Evolutionary conservation across 2,329 filamentous ascomycete species (phyloP).

Genomic region (Paraphoma sp.): DNA sequence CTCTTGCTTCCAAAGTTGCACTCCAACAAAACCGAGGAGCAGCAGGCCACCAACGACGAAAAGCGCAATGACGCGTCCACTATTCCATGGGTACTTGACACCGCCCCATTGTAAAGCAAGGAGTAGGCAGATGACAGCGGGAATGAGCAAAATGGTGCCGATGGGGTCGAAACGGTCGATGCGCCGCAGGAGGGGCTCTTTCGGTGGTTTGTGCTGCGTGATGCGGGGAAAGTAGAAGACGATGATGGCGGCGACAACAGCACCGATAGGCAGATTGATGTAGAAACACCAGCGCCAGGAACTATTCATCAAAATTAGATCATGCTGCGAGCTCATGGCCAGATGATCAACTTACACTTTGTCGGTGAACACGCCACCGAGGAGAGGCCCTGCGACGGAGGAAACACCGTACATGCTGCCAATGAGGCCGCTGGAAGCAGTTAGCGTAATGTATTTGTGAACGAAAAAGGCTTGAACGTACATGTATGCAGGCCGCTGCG

Average conservation of each 20-base stretch:
- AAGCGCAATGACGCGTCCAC: conserved; percentile 47
- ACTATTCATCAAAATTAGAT: neutral
- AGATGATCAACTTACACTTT: conserved; percentile 13
- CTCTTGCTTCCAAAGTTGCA: neutral
- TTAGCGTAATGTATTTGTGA: too few species aligned
- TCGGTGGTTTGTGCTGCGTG: conserved; percentile 23
- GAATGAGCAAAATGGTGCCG: conserved; percentile 43
- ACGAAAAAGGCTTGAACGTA: conserved; percentile 56
- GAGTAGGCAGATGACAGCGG: conserved; percentile 48
- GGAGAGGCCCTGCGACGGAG: conserved; percentile 52
- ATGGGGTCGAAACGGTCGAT: conserved; percentile 46
- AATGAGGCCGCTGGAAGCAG: conserved; percentile 47
- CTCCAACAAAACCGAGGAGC: conserved; percentile 36
- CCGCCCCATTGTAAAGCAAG: conserved; percentile 55
- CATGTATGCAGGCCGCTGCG: conserved; percentile 52
- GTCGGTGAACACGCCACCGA: conserved; percentile 55
- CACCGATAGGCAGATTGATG: conserved; percentile 48
- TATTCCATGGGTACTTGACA: conserved; percentile 45
- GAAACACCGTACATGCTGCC: conserved; percentile 34
- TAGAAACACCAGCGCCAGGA: conserved; percentile 55
- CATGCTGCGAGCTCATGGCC: neutral
- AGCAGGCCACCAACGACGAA: conserved; percentile 48
- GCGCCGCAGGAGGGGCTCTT: conserved; percentile 33
- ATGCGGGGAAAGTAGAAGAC: conserved; percentile 29
- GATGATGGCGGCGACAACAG: conserved; percentile 39